Conservation (phyloP, 2,329 filamentous ascomycete genomes). For the Epicoccum nigrum region DNA sequence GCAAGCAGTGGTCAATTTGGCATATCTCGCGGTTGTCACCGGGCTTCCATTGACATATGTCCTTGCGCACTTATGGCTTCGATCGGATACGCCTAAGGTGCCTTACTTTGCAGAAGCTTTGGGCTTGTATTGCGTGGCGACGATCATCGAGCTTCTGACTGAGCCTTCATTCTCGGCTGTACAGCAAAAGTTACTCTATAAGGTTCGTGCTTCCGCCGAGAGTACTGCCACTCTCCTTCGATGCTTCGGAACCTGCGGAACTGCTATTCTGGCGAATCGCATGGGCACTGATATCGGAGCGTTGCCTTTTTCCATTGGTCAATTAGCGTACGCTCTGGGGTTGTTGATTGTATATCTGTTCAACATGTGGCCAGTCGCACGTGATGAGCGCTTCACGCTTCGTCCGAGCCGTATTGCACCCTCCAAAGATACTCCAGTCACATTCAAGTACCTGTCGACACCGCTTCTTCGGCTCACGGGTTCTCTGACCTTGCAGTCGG, state of each 20-base stretch:
- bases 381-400: constrained; percentile 70
- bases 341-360: constrained; percentile 73
- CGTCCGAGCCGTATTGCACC: constrained; percentile 55
- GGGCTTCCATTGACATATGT: constrained; percentile 68
- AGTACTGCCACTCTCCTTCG: constrained; percentile 78
- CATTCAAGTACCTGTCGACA: constrained; percentile 63
- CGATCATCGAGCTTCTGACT: constrained; percentile 75
- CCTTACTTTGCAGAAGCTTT: constrained; percentile 68
- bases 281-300: constrained; percentile 68
- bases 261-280: constrained; percentile 68
- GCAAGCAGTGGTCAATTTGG: constrained; percentile 86
- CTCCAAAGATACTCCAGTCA: constrained; percentile 33
- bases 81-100: constrained; percentile 58
- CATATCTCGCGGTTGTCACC: constrained; percentile 76
- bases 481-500: constrained; percentile 86
- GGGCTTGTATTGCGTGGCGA: constrained; percentile 61
- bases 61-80: constrained; percentile 72
- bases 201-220: constrained; percentile 81
- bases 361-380: constrained; percentile 64
- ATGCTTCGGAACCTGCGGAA: constrained; percentile 74
- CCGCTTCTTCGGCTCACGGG: constrained; percentile 74
- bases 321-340: constrained; percentile 74
- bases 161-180: constrained; percentile 91
- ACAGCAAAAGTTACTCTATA: constrained; percentile 81
- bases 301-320: constrained; percentile 86